These are phyloP conservation scores for Malassezia psittaci DNA, from an alignment of 1,284 basidiomycete genomes.

Conservation along the genomic window DNA sequence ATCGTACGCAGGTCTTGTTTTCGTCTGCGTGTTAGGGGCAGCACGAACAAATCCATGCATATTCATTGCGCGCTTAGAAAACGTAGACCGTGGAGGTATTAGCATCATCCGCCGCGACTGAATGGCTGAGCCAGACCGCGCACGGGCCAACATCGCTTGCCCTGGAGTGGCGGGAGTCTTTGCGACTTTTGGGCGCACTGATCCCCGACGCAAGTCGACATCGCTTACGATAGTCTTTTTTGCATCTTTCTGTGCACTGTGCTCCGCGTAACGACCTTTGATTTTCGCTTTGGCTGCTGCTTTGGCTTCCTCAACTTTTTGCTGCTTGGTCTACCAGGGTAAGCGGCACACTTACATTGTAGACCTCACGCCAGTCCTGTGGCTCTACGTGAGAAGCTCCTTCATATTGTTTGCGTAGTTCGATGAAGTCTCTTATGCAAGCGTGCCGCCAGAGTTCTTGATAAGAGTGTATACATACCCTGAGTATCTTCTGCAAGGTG, in stretches of 20 bases:
- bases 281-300: conserved; percentile 25
- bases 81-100: neutral
- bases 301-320: conserved; percentile 29
- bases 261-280: conserved; percentile 34
- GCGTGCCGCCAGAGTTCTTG: conserved; percentile 33
- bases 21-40: neutral
- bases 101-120: conserved; percentile 16
- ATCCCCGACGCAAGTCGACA: neutral
- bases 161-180: conserved; percentile 5
- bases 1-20: too few relatives aligned
- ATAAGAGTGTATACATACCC: neutral
- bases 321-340: conserved; percentile 14
- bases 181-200: neutral
- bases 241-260: conserved; percentile 30
- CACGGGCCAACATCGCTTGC: conserved; percentile 12
- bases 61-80: neutral
- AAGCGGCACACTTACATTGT: conserved; percentile 11
- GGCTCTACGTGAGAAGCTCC: conserved; percentile 16
- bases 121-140: conserved; percentile 9
- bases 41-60: neutral
- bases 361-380: conserved; percentile 26
- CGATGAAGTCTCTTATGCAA: conserved; percentile 34
- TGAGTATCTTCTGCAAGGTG: conserved; percentile 26
- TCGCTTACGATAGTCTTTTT: conserved; percentile 31
- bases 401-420: conserved; percentile 26